Evolutionary conservation across 306 rosid genomes (phyloP).

Genomic region (Rosa rugosa): DNA sequence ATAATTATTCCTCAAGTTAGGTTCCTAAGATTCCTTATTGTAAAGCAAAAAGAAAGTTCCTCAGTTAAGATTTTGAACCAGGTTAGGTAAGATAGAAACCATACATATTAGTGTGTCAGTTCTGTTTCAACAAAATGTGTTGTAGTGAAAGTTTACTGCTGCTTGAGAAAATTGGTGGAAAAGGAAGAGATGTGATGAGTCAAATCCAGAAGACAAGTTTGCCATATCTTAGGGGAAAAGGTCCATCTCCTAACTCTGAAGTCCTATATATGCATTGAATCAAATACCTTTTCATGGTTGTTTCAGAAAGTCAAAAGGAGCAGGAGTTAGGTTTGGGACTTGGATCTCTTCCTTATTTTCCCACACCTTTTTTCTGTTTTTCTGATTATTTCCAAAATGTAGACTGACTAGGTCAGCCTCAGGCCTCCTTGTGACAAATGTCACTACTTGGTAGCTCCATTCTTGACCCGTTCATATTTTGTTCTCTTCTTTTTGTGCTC

Average conservation of each 20-base stretch:
- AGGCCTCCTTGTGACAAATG: slow-evolving; percentile 61
- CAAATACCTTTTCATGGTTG: slow-evolving; percentile 25
- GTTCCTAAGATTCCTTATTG: background rate
- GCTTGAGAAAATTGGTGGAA: background rate
- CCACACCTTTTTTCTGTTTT: slow-evolving; percentile 25
- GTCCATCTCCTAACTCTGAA: slow-evolving; percentile 10
- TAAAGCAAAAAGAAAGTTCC: background rate
- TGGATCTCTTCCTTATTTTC: slow-evolving; percentile 47
- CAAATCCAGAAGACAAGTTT: slow-evolving; percentile 17
- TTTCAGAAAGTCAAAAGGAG: slow-evolving; percentile 46
- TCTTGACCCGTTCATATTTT: slow-evolving; percentile 15
- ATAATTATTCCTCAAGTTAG: background rate
- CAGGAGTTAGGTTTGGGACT: slow-evolving; percentile 35
- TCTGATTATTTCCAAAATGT: background rate
- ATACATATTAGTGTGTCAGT: background rate
- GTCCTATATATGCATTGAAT: slow-evolving; percentile 8
- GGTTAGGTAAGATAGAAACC: background rate
- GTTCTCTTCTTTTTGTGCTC: slow-evolving; percentile 33
- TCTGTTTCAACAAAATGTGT: background rate
- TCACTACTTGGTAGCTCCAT: slow-evolving; percentile 37
- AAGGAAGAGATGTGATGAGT: background rate
- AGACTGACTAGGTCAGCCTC: slow-evolving; percentile 23
- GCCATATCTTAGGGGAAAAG: slow-evolving; percentile 15
- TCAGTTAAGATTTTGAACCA: background rate
- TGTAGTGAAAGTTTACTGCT: slow-evolving; percentile 14